Percentiles rank a stretch among this genome's conserved stretches.
These are phyloP conservation scores for Chimonanthus praecox DNA, from an alignment of 164 flowering plant genomes.

Conservation along the genomic window DNA sequence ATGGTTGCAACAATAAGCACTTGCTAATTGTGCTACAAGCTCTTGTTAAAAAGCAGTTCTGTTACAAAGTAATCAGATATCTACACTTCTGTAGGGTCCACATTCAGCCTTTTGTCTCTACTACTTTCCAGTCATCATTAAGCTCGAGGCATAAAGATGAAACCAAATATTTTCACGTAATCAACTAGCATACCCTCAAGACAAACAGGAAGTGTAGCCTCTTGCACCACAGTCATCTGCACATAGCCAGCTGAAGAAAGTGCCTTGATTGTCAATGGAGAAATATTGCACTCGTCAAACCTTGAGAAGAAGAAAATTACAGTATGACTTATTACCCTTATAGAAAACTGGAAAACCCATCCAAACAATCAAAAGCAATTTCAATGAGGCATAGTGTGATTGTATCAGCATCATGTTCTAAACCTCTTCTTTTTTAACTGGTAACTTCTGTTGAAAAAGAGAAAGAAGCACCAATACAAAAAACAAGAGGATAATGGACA, in stretches of 20 bases:
- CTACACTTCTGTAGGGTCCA: no score
- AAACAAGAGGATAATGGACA: no score
- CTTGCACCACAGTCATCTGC: constrained; percentile 88
- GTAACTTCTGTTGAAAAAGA: no score
- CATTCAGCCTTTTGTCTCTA: no score
- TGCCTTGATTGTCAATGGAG: constrained; percentile 80
- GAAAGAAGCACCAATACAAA: no score
- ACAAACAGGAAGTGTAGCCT: constrained; percentile 60
- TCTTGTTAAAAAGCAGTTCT: no score
- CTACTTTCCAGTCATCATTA: neutral
- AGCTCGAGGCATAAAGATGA: neutral
- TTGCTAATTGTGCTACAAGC: no score
- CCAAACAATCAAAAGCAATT: neutral
- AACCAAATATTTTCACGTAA: neutral
- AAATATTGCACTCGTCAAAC: constrained; percentile 75
- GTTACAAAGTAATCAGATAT: no score
- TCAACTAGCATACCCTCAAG: constrained; percentile 53
- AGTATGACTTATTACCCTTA: no score
- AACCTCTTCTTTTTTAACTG: no score
- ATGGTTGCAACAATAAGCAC: no score
- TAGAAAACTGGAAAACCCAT: neutral
- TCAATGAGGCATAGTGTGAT: neutral
- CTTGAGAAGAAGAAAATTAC: constrained; percentile 27
- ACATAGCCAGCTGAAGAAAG: constrained; percentile 75
- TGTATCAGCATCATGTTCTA: neutral